Evolutionary conservation across 371 early-diverging fungal genomes (phyloP), one percentile per base, ranked within the genome.

Genomic region (Aphelidium insulamus): DNA sequence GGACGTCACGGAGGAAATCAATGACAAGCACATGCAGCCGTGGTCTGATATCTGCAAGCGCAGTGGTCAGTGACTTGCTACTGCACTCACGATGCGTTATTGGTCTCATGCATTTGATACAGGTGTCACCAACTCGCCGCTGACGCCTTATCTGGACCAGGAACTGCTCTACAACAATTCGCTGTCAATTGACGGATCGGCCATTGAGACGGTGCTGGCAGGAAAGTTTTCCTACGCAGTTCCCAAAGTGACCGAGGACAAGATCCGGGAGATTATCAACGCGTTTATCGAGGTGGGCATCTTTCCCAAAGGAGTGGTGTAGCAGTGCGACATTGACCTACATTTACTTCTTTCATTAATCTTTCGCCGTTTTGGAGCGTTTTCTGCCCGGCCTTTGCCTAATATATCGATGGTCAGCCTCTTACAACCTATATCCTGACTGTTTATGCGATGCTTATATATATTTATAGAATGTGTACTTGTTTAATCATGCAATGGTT

Each of bases 121-220:
- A 5, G 59, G 67, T n/a, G 69, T 84, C 25, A 50, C 46, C n/a
- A 64, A 63, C 36, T 81, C 87, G 19, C 86, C 87, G 2, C 45
- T 91, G 35, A 83, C 86, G n/a, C 92, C 92, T 4, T 91, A 83
- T 41, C 48, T 91, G 25, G 88, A 91, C 52, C 61, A 73, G 38
- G 92, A 91, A 42, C 50, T 84, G 11, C 54, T 87, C 18, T 76
- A 71, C 40, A 76, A 78, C 44, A 69, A 83, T 36, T 62, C 73
- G 0, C 47, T 83, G 18, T 69, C 66, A 14, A 52, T 81, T 5
- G 77, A 82, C 39, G 86, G 83, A 0, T n/a, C n/a, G n/a, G n/a
- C n/a, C n/a, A 47, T 59, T 22, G 69, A 75, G 56, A 74, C 81
- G 40, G 69, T 66, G 37, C 42, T 40, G 11, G 59, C 57, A n/a